A percentile compares a stretch with the other conserved stretches of the same genome.
Evolutionary conservation across 108 stramenopile species (phyloP).

Genomic region (Discostella stelligeroides): DNA sequence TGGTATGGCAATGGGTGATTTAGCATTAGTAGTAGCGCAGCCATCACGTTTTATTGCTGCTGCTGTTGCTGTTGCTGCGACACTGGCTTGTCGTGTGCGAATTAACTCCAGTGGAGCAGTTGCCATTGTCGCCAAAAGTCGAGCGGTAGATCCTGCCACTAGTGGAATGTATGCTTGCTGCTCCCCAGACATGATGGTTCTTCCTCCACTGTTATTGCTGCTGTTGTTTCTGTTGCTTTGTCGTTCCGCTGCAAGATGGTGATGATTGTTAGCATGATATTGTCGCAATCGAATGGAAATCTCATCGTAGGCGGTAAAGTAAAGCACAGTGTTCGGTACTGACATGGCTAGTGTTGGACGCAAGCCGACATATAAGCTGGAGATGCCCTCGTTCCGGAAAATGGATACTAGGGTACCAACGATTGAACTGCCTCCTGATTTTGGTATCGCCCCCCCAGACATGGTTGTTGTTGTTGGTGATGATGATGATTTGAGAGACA

Average conservation of each 20-base stretch:
- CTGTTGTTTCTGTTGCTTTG: no score
- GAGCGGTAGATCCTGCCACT: slow-evolving; percentile 76
- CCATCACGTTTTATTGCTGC: slow-evolving; percentile 1
- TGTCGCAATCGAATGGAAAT: slow-evolving; percentile 36
- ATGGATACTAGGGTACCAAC: slow-evolving; percentile 54
- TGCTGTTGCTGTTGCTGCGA: slow-evolving; percentile 13
- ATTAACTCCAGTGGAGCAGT: slow-evolving; percentile 94
- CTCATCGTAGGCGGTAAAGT: slow-evolving; percentile 91
- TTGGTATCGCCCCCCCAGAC: slow-evolving; percentile 13
- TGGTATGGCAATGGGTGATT: neutral
- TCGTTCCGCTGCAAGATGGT: no score
- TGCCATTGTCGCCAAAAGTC: slow-evolving; percentile 73
- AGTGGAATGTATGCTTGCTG: slow-evolving; percentile 56
- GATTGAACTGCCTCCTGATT: no score
- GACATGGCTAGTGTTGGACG: slow-evolving; percentile 72
- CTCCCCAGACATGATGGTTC: no score
- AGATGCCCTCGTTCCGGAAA: slow-evolving; percentile 64
- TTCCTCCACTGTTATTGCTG: no score
- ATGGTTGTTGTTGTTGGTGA: neutral
- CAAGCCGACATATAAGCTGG: slow-evolving; percentile 84
- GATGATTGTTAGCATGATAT: no score
- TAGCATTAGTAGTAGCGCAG: neutral
- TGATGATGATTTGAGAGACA: neutral
- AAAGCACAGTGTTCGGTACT: slow-evolving; percentile 88
- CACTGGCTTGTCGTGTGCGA: slow-evolving; percentile 68